These are phyloP conservation scores for Orbilia brochopaga DNA, from an alignment of 2,329 filamentous ascomycete genomes.

Conservation along the genomic window DNA sequence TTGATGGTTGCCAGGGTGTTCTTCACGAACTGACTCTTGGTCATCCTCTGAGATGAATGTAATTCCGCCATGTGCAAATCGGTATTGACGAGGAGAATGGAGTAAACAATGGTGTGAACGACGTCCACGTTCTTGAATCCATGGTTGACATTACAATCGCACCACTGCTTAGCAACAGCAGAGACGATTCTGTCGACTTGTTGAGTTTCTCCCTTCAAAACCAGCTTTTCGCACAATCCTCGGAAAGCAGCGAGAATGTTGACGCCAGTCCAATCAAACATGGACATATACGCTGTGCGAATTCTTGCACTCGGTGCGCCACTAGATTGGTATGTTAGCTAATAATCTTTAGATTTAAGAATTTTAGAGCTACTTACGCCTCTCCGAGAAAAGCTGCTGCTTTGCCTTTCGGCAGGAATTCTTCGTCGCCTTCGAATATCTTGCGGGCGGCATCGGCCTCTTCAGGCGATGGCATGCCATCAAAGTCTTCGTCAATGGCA, in stretches of 20 bases:
- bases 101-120: conserved; percentile 96
- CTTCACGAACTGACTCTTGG: conserved; percentile 88
- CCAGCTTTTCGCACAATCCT: conserved; percentile 77
- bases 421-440: conserved; percentile 84
- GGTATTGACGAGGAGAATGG: conserved; percentile 91
- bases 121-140: conserved; percentile 93
- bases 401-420: conserved; percentile 77
- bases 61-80: conserved; percentile 95
- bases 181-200: conserved; percentile 94
- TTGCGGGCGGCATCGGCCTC: conserved; percentile 78
- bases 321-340: conserved; percentile 44
- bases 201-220: conserved; percentile 90
- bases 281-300: conserved; percentile 83
- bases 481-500: conserved; percentile 32
- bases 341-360: not conserved
- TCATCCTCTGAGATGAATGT: conserved; percentile 82
- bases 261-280: conserved; percentile 83
- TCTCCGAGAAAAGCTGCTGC: conserved; percentile 90
- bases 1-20: conserved; percentile 92
- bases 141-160: conserved; percentile 87
- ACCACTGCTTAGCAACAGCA: conserved; percentile 88
- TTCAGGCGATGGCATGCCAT: conserved; percentile 64
- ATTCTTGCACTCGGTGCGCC: conserved; percentile 63
- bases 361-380: conserved; percentile 59
- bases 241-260: conserved; percentile 81